Evolutionary conservation across 140 eudicot genomes (phyloP), one percentile per base, ranked within the genome.

Genomic region (Cichorium intybus): DNA sequence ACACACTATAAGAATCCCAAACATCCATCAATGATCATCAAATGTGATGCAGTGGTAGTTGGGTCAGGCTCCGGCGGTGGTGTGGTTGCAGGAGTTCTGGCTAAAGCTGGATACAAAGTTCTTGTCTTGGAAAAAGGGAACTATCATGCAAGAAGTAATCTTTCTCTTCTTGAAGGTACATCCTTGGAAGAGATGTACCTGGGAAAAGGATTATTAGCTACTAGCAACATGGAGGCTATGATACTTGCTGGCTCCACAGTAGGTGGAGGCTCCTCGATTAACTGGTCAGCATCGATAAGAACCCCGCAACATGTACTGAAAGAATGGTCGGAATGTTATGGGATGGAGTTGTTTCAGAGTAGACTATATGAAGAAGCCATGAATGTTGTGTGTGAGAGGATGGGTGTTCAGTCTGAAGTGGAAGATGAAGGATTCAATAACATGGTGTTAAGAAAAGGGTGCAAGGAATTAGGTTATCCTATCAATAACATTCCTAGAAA

Each of bases 31-130:
- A 56, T 81, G 68, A 10, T 69, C 26, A 65, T 84, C 52, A 79
- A 84, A 69, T 87, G 96, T 50, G 96, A 87, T 50, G 96, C 68
- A 0, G 93, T 84, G 0, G 89, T 87, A 1, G 81, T 87, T 0
- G 96, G 96, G 14, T 87, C 96, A 0, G 96, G 96, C 61, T 81
- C 89, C 1, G 96, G 96, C 11, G 96, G 96, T 7, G 93, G 96
- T 2, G 85, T 87, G 4, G 73, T 80, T 8, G 95, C 95, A 3
- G 95, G 95, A 2, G 78, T 83, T 41, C 72, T 89, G 22, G 95
- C 92, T 0, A 74, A 81, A 62, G 79, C 91, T 6, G 97, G 95
- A 24, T 79, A 85, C 73, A 79, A 77, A 64, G 97, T 89, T 14
- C 17, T 89, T 12, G 97, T 89, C 2, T 20, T 89, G 4, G 97